Evolutionary conservation across 73 alveolate genomes (phyloP).

Genomic region (Tetrahymena borealis): DNA sequence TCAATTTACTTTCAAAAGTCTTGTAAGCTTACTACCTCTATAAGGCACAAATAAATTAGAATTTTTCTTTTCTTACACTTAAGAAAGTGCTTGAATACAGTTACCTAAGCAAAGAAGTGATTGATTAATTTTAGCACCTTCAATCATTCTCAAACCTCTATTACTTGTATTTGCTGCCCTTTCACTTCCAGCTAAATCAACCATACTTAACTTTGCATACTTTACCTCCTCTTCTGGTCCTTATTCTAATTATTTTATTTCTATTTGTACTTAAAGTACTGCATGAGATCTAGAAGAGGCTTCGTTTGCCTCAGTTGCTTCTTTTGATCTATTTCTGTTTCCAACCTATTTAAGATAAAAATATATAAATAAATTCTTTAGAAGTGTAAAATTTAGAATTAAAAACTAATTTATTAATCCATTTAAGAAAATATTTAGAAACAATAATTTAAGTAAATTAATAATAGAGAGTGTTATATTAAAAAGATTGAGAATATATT

Average conservation of each 20-base stretch:
- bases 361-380: background rate
- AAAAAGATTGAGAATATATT: no score
- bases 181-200: conserved; percentile 98
- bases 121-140: conserved; percentile 97
- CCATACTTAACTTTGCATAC: conserved; percentile 82
- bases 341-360: no score
- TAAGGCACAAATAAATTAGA: conserved; percentile 86
- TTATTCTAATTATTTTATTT: conserved; percentile 67
- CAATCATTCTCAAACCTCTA: conserved; percentile 95
- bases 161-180: conserved; percentile 94
- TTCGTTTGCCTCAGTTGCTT: conserved; percentile 97
- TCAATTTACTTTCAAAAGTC: conserved; percentile 63
- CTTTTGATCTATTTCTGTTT: conserved; percentile 94
- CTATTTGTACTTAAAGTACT: conserved; percentile 71
- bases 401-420: no score
- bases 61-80: conserved; percentile 72
- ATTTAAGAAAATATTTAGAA: no score
- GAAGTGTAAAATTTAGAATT: no score
- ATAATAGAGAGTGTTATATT: no score
- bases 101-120: conserved; percentile 95
- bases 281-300: conserved; percentile 95
- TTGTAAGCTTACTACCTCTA: conserved; percentile 97
- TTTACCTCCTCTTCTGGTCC: conserved; percentile 81
- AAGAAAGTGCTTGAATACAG: conserved; percentile 97
- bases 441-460: no score